Base-by-base conservation (phyloP, 768 basidiomycete genomes). In the Collybia mongolica region DNA sequence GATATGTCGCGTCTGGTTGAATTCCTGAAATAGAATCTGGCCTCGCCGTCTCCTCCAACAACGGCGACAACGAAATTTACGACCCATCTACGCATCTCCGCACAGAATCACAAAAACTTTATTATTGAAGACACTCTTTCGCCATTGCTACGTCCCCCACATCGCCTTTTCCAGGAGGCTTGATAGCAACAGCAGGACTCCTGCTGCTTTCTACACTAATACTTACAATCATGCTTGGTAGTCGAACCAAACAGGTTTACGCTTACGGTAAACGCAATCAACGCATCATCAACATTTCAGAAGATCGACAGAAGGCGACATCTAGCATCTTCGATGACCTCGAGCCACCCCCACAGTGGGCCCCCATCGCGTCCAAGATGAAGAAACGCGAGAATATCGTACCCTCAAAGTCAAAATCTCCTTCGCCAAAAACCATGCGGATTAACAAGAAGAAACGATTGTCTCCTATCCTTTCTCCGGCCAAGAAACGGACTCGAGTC, bases 201-300 rank as follows among this genome's bases (percentile, higher is more conserved):
- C 60, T 56, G 54, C 62, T 61, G 46, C 29, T 48, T 46, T 53
- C 49, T 29, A 53, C 55, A 42, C 39, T 56, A 20, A 45, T 48
- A 17, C 22, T 60, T 18, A 45, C 55, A 38, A 44, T 59, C 42
- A 86, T 86, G 85, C 72, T 84, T 15, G 74, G 82, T 20, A 58
- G 78, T 51, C 78, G 73, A 56, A 88, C 86, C 5, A 86, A 84
- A 62, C 81, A 84, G 58, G 76, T 88, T 42, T 78, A 74, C 45
- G 70, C 82, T 18, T 88, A 88, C 57, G 86, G 86, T 18, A 80
- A 81, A 56, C 80, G 85, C 53, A 72, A 72, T 36, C 76, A 77
- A 46, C 81, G 86, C 35, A 74, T 86, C n/a, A 72, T 87, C 56
- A 75, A 73, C 50, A 73, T 71, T 38, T 71, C 73, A 42, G 64